A percentile compares a stretch with the other conserved stretches of the same genome.
Conservation (phyloP, 345 rosid genomes). For the Stellera chamaejasme region DNA sequence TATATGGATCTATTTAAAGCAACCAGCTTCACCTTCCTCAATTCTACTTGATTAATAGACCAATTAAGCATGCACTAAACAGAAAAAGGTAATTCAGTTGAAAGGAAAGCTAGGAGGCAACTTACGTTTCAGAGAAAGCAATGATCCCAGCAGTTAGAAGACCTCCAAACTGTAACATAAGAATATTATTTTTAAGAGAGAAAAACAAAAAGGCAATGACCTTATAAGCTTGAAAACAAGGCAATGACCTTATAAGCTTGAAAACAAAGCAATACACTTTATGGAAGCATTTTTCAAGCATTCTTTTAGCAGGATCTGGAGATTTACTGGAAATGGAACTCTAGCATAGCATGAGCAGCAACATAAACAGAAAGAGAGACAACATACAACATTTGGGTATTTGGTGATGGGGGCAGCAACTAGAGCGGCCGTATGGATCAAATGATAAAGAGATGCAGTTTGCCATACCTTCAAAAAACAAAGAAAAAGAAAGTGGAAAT, state of each 20-base stretch:
- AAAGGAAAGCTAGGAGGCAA: conserved; percentile 2
- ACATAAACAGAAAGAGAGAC: background rate
- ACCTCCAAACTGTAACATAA: conserved; percentile 70
- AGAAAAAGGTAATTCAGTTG: conserved; percentile 1
- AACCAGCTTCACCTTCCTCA: background rate
- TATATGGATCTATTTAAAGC: background rate
- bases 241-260: background rate
- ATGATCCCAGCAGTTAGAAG: conserved; percentile 79
- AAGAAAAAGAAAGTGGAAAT: background rate
- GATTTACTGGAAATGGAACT: background rate
- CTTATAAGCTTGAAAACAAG: no score
- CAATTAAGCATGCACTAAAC: conserved; percentile 6
- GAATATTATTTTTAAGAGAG: no score
- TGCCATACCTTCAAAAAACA: conserved; percentile 69
- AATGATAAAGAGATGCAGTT: conserved; percentile 84
- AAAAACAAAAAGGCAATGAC: no score
- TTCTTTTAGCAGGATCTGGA: background rate
- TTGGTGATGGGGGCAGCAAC: no score
- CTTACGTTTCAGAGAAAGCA: conserved; percentile 89
- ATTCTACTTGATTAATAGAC: background rate
- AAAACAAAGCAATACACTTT: background rate
- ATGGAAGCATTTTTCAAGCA: no score
- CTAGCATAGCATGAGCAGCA: background rate
- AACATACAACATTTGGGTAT: conserved; percentile 61
- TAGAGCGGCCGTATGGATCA: conserved; percentile 88